Base-by-base conservation (phyloP, 1,139 yeast species). In the Candida labiduridarum region DNA sequence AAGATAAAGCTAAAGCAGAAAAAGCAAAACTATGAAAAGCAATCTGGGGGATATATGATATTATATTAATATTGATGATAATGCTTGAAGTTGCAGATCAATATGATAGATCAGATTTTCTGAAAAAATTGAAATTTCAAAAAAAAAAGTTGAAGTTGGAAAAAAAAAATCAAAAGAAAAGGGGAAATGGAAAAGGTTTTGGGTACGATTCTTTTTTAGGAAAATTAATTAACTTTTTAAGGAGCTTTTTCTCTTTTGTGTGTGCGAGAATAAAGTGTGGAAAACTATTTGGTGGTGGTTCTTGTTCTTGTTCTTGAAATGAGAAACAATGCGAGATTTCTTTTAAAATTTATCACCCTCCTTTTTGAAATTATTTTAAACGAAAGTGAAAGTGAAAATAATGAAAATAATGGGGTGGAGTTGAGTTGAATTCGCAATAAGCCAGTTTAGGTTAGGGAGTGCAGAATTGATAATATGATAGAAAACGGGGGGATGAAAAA, bases 181-280 rank as follows among this genome's bases (percentile, higher is more conserved):
- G 22, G 15, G 10, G 15, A 3, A 38, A 33, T 14, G 22, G 14
- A 12, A 14, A 29, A 5, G 18, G 8, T 27, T 27, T n/a, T 11
- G 16, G 12, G 12, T 29, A 14, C 14, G 22, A 22, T 38, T 40
- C 43, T 40, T 40, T 27, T 19, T 27, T 40, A 16, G 45, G 45
- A 35, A 33, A 43, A 35, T 33, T 35, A 33, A 35, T 35, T 43
- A 25, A 43, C 45, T 43, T 19, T 33, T 35, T 43, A 33, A 35
- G 45, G 39, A 33, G 45, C 18, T 12, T 34, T 9, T 6, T 34
- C 9, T 9, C 11, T 34, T 34, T 34, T 34, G 38, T 34, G 38
- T 34, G 15, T 4, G 38, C 3, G 38, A 18, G 11, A 19, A 15
- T 12, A 19, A 41, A 16, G 18, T 36, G 25, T 36, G 41, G 42